Conservation (phyloP, 805 yeast species). For the Saccharomycopsis fermentans region DNA sequence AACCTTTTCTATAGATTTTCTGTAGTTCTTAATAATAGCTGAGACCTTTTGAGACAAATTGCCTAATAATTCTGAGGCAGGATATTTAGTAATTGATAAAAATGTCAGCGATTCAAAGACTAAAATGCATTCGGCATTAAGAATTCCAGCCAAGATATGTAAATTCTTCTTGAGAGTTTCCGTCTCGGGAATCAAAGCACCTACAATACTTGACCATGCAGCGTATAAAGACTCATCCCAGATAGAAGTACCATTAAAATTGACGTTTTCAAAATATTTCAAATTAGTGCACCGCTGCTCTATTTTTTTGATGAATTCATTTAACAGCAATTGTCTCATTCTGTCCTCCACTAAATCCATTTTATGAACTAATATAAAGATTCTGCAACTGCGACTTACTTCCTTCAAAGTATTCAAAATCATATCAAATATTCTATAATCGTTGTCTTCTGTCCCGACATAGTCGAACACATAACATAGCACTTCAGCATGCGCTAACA, state of each 20-base stretch:
- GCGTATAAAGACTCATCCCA: constrained; percentile 95
- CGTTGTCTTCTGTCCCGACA: constrained; percentile 82
- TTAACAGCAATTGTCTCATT: constrained; percentile 83
- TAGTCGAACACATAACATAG: constrained; percentile 94
- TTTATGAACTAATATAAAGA: constrained; percentile 85
- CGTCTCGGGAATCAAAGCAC: constrained; percentile 91
- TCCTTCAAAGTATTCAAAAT: constrained; percentile 73
- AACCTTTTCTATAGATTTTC: constrained; percentile 36
- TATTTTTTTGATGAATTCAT: constrained; percentile 64
- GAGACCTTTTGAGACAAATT: constrained; percentile 30
- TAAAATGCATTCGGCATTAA: constrained; percentile 83
- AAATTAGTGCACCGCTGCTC: constrained; percentile 27
- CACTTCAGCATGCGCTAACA: constrained; percentile 78
- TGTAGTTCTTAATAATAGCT: constrained; percentile 38
- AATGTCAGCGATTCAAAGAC: constrained; percentile 91
- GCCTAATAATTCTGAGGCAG: constrained; percentile 27
- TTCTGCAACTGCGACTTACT: constrained; percentile 82
- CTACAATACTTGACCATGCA: constrained; percentile 96
- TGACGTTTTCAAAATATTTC: constrained; percentile 30
- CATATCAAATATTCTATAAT: constrained; percentile 81
- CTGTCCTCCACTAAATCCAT: constrained; percentile 91
- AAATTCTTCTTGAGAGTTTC: constrained; percentile 66
- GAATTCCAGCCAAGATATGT: constrained; percentile 55
- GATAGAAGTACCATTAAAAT: constrained; percentile 78
- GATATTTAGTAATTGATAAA: constrained; percentile 43